Percentiles rank a stretch among this genome's conserved stretches.
These are phyloP conservation scores for Akebia trifoliata DNA, from an alignment of 164 flowering plant genomes.

Conservation along the genomic window DNA sequence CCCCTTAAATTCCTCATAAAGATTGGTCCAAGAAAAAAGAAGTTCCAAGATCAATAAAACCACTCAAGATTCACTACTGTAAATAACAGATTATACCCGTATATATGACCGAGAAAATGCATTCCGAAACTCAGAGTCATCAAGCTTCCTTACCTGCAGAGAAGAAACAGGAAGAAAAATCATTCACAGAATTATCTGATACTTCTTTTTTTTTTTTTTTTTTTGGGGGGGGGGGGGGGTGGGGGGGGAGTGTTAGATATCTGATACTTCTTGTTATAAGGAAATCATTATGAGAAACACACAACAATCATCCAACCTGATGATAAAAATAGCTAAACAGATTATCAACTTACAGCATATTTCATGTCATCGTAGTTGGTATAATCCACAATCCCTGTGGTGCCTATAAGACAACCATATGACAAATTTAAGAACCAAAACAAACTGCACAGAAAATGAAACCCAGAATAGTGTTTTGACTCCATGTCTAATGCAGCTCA, in stretches of 20 bases:
- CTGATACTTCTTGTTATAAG: too few relatives aligned
- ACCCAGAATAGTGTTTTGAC: too few relatives aligned
- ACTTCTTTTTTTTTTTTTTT: too few relatives aligned
- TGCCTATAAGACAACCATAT: slow-evolving; percentile 39
- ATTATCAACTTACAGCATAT: slow-evolving; percentile 60
- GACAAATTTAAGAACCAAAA: neutral
- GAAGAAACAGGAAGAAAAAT: neutral
- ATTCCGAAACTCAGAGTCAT: slow-evolving; percentile 91
- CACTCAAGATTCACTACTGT: neutral
- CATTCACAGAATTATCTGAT: too few relatives aligned
- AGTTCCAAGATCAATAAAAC: too few relatives aligned
- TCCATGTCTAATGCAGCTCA: too few relatives aligned
- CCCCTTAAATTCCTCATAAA: too few relatives aligned
- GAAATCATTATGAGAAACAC: too few relatives aligned
- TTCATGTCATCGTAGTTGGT: slow-evolving; percentile 94
- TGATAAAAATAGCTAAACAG: neutral
- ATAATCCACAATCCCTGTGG: slow-evolving; percentile 85
- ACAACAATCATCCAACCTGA: too few relatives aligned
- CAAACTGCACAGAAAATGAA: neutral
- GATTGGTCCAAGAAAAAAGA: too few relatives aligned
- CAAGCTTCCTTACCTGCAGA: slow-evolving; percentile 70
- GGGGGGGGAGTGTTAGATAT: too few relatives aligned
- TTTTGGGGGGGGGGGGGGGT: too few relatives aligned
- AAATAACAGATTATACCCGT: slow-evolving; percentile 44
- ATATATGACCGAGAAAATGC: slow-evolving; percentile 69